phyloP scores from a whole-genome alignment of 768 basidiomycete genomes.

The Mycena pura region DNA sequence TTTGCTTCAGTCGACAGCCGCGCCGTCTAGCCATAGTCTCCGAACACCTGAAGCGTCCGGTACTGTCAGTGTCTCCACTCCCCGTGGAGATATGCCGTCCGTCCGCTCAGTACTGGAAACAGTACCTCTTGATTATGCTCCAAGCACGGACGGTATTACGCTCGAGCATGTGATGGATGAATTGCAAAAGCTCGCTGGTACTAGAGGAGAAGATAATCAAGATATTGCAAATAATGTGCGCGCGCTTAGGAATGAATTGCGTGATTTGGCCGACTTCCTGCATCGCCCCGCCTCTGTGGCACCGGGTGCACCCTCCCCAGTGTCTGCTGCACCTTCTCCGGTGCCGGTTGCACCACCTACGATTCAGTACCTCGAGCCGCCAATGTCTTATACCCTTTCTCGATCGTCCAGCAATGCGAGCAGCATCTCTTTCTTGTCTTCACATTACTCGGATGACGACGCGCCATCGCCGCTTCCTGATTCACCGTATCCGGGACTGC shows the following conservation, averaged over 20 bases:
- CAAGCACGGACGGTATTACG: constrained; percentile 59
- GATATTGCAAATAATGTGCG: constrained; percentile 72
- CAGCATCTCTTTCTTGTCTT: constrained; percentile 54
- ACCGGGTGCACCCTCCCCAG: constrained; percentile 18
- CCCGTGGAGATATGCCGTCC: constrained; percentile 54
- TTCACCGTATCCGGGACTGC: constrained; percentile 19
- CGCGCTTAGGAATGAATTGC: constrained; percentile 72
- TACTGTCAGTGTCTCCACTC: constrained; percentile 49
- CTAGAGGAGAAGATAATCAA: constrained; percentile 66
- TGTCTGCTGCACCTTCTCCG: constrained; percentile 13
- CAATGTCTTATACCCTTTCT: constrained; percentile 31
- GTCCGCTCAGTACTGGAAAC: constrained; percentile 54
- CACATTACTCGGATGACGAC: constrained; percentile 77
- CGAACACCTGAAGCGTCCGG: constrained; percentile 50
- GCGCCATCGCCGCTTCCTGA: constrained; percentile 40
- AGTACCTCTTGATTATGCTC: constrained; percentile 48
- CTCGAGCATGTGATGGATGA: constrained; percentile 62
- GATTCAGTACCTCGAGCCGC: constrained; percentile 21
- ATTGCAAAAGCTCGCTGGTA: constrained; percentile 58
- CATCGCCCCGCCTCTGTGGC: constrained; percentile 43
- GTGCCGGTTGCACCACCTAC: constrained; percentile 16
- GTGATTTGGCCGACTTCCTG: constrained; percentile 64
- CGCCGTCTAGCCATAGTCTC: constrained; percentile 38
- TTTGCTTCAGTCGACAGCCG: constrained; percentile 36
- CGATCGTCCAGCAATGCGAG: constrained; percentile 50